Percentiles rank a stretch among this genome's conserved stretches.
Conservation (phyloP, 2,329 filamentous ascomycete genomes). For the Ustulina deusta region DNA sequence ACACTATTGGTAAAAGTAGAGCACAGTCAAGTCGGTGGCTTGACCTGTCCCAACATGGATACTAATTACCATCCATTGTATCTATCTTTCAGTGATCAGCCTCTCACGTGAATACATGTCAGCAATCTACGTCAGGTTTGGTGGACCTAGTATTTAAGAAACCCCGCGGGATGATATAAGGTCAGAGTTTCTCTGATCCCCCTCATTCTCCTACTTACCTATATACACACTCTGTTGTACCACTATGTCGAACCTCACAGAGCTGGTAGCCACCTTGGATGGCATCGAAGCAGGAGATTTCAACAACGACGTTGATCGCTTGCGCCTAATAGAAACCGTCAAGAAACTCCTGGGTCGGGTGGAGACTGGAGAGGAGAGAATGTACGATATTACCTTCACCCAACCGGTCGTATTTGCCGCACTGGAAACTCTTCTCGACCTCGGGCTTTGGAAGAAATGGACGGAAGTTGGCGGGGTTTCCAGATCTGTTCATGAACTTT, state of each 20-base stretch:
- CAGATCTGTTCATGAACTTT: constrained; percentile 39
- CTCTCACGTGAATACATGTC: background rate
- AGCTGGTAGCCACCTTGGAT: constrained; percentile 15
- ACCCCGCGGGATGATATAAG: background rate
- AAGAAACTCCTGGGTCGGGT: constrained; percentile 42
- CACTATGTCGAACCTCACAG: constrained; percentile 14
- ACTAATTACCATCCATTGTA: background rate
- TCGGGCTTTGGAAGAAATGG: constrained; percentile 45
- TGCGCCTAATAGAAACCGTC: constrained; percentile 38
- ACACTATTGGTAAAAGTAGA: too few relatives aligned
- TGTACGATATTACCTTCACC: constrained; percentile 36
- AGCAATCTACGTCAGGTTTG: background rate
- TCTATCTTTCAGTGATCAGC: background rate
- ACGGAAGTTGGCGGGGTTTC: constrained; percentile 32
- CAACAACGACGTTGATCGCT: constrained; percentile 38
- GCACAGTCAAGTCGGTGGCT: too few relatives aligned
- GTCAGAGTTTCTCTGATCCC: background rate
- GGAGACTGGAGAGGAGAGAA: constrained; percentile 42
- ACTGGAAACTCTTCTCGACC: constrained; percentile 40
- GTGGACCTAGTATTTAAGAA: background rate
- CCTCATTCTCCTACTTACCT: background rate
- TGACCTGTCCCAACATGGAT: too few relatives aligned
- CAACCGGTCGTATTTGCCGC: constrained; percentile 41
- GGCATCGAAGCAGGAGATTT: constrained; percentile 31
- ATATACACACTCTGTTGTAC: background rate